phyloP scores from a whole-genome alignment of 2,329 filamentous ascomycete genomes.

The Ascochyta viciae-villosae region DNA sequence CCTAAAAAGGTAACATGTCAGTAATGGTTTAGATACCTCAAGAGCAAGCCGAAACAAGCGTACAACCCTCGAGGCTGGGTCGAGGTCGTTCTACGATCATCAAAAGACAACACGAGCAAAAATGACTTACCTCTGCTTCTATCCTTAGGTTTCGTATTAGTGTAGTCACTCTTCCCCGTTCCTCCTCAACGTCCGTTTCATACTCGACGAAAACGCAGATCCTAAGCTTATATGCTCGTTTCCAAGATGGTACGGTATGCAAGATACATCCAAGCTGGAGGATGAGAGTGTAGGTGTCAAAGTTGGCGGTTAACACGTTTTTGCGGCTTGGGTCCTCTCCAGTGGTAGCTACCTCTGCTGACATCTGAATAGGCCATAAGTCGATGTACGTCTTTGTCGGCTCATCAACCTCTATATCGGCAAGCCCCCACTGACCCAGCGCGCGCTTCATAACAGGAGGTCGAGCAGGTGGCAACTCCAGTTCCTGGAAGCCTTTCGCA shows the following conservation, averaged over 20 bases:
- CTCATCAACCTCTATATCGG: slow-evolving; percentile 55
- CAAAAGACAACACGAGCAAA: background rate
- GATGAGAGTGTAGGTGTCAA: slow-evolving; percentile 90
- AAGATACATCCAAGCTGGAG: slow-evolving; percentile 85
- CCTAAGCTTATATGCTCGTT: slow-evolving; percentile 72
- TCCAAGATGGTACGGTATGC: slow-evolving; percentile 82
- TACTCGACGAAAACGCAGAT: slow-evolving; percentile 91
- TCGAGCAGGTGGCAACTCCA: slow-evolving; percentile 69
- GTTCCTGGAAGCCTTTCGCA: slow-evolving; percentile 77
- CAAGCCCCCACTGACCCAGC: slow-evolving; percentile 34
- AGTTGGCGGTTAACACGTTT: slow-evolving; percentile 82
- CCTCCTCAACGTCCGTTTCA: slow-evolving; percentile 81
- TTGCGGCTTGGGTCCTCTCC: slow-evolving; percentile 53
- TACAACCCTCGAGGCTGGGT: no score
- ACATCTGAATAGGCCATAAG: slow-evolving; percentile 94
- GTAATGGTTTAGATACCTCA: background rate
- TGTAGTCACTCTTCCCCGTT: slow-evolving; percentile 73
- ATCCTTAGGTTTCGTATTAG: slow-evolving; percentile 83
- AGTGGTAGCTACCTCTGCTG: slow-evolving; percentile 74
- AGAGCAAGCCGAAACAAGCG: no score
- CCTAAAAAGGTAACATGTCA: background rate
- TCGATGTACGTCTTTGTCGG: slow-evolving; percentile 82
- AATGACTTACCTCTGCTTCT: slow-evolving; percentile 65
- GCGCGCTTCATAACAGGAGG: slow-evolving; percentile 38
- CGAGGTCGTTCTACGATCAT: background rate